Evolutionary conservation across 768 basidiomycete genomes (phyloP), one percentile per base, ranked within the genome.

Genomic region (Heimioporus sp.): DNA sequence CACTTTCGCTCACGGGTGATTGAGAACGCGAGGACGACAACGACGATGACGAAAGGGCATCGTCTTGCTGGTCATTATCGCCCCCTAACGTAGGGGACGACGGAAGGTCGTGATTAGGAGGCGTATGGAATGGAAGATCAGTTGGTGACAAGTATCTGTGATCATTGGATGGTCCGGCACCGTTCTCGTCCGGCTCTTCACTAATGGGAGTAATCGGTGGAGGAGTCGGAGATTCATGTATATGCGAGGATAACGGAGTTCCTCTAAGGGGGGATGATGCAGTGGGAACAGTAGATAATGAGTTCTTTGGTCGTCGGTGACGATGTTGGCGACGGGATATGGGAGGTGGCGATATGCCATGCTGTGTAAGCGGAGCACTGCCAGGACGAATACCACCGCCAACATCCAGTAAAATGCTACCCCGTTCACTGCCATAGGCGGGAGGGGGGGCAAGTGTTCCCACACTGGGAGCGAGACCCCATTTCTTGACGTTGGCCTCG

Each of bases 401-500:
- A 1, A 94, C 90, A 68, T 97, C 94, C 2, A 99, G 78, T 10
- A 99, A 76, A 52, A 99, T 98, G 65, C 92, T 96, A 9, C 96
- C 97, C 11, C 94, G 81, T 68, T 99, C 97, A 61, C 90, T 93
- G 16, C 97, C 97, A 70, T 98, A 98, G 1, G 97, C 95, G 6
- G 97, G 97, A 28, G 97, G 97, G 15, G 97, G 97, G 2, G 96
- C 96, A 10, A 98, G 79, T 0, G 97, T 98, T 43, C 97, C 97
- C 13, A 95, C 87, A 67, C 94, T 97, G 9, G 97, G 97, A 32
- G 97, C 97, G 31, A 98, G 72, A 16, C 97, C 97, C 97, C 97
- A 99, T 68, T 98, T 98, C 80, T 99, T 99, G 56, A 99, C 97
- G 65, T 99, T 98, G 32, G 97, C 97, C 73, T 99, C 97, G 63